phyloP scores from a whole-genome alignment of 2,329 filamentous ascomycete genomes.

The Fusarium palustre region DNA sequence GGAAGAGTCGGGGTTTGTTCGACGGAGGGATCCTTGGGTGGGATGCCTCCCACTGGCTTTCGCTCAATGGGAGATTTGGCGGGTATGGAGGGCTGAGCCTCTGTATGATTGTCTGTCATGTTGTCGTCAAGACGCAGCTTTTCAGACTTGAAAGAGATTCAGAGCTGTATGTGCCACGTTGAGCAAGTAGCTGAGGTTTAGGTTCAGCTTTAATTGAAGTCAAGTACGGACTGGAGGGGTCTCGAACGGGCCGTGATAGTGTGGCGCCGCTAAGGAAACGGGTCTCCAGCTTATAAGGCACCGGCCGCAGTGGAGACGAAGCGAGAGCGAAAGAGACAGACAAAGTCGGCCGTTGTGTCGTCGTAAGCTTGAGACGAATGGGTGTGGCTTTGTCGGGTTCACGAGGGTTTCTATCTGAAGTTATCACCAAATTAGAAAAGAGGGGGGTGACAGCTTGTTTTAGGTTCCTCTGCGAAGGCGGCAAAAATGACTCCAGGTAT shows the following conservation, averaged over 20 bases:
- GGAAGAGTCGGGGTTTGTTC: conserved; percentile 31
- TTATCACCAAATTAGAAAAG: conserved; percentile 23
- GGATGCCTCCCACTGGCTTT: conserved; percentile 18
- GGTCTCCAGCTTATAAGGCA: conserved; percentile 40
- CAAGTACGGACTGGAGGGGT: conserved; percentile 21
- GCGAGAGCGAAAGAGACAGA: background rate
- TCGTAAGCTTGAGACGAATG: conserved; percentile 30
- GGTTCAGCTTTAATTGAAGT: conserved; percentile 6
- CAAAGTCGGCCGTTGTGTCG: conserved; percentile 3
- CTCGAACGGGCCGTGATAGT: conserved; percentile 25
- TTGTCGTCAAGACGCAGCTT: background rate
- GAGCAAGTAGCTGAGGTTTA: background rate
- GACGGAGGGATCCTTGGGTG: conserved; percentile 12
- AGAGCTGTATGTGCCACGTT: background rate
- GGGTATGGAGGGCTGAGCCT: conserved; percentile 12
- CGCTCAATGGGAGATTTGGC: conserved; percentile 24
- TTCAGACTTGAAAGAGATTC: background rate
- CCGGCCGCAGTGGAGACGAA: conserved; percentile 31
- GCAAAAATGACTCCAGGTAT: conserved; percentile 4
- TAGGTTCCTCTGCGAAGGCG: conserved; percentile 11
- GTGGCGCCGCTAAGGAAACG: conserved; percentile 36
- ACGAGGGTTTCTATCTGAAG: conserved; percentile 15
- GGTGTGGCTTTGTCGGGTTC: conserved; percentile 21
- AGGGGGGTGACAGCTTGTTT: conserved; percentile 16
- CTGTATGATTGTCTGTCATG: conserved; percentile 35